These are phyloP conservation scores for Umbelopsis sp. DNA, from an alignment of 371 early-diverging fungal species.

Conservation along the genomic window DNA sequence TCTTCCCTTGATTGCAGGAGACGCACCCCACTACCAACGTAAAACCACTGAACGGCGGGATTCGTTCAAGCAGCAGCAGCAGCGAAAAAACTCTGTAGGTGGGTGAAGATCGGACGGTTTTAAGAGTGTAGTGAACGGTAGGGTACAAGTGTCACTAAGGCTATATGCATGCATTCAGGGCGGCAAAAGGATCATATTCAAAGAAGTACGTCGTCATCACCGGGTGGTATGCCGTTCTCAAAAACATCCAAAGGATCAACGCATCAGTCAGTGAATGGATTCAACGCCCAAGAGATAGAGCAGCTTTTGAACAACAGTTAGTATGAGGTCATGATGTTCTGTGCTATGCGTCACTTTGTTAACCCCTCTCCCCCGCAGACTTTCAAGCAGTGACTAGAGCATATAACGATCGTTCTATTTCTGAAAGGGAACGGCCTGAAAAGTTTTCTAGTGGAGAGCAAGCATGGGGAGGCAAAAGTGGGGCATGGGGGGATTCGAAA, in stretches of 20 bases:
- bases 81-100: constrained; percentile 28
- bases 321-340: constrained; percentile 7
- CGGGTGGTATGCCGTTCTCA: constrained; percentile 17
- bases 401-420: constrained; percentile 26
- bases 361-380: constrained; percentile 16
- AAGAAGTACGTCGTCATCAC: constrained; percentile 20
- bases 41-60: constrained; percentile 33
- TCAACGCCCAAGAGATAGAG: constrained; percentile 30
- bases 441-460: constrained; percentile 37
- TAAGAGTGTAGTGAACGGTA: not conserved
- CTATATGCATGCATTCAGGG: constrained; percentile 8
- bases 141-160: not conserved
- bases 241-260: constrained; percentile 16
- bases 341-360: too few species aligned
- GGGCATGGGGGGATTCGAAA: constrained; percentile 31
- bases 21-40: not conserved
- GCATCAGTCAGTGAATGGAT: constrained; percentile 26
- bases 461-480: constrained; percentile 36
- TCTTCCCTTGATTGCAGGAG: not conserved
- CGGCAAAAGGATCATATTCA: constrained; percentile 13
- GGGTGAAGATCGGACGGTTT: constrained; percentile 13
- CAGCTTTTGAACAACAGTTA: constrained; percentile 32
- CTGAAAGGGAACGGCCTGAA: constrained; percentile 27
- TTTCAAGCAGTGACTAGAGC: constrained; percentile 27
- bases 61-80: constrained; percentile 32